These are phyloP conservation scores for Tephrocybe sp. DNA, from an alignment of 768 basidiomycete genomes.

Conservation along the genomic window DNA sequence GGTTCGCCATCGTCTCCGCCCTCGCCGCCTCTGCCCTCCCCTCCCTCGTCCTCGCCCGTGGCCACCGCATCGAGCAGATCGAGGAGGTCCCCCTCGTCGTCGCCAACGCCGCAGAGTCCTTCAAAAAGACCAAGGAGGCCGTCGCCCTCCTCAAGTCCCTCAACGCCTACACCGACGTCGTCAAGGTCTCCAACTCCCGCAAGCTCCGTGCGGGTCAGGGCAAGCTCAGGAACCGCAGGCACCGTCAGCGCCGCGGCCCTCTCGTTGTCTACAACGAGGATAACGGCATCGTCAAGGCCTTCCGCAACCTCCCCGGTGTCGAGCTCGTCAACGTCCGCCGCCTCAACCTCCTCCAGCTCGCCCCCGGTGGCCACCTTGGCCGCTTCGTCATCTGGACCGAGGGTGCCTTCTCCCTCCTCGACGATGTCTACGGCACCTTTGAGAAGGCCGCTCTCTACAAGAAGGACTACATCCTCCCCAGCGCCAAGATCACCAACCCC, in stretches of 20 bases:
- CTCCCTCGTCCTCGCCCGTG: slow-evolving; percentile 97
- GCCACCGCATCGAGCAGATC: slow-evolving; percentile 97
- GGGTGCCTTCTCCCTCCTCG: slow-evolving; percentile 87
- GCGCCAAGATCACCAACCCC: slow-evolving; percentile 95
- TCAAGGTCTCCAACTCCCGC: slow-evolving; percentile 96
- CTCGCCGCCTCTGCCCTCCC: slow-evolving; percentile 97
- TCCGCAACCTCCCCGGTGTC: slow-evolving; percentile 98
- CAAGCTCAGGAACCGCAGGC: slow-evolving; percentile 94
- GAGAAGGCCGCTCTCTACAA: slow-evolving; percentile 85
- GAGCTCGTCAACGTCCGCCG: slow-evolving; percentile 93
- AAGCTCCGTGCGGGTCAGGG: slow-evolving; percentile 97
- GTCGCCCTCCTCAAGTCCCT: slow-evolving; percentile 89
- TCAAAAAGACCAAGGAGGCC: slow-evolving; percentile 96
- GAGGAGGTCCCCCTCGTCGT: slow-evolving; percentile 96
- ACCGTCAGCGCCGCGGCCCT: slow-evolving; percentile 96
- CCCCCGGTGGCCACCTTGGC: slow-evolving; percentile 98
- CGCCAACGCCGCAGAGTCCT: slow-evolving; percentile 73
- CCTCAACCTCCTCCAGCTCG: slow-evolving; percentile 97
- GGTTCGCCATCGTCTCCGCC: slow-evolving; percentile 96
- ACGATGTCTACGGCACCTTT: slow-evolving; percentile 94
- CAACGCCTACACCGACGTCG: slow-evolving; percentile 87
- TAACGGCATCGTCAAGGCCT: slow-evolving; percentile 95
- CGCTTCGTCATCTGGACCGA: slow-evolving; percentile 99
- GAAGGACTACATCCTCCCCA: slow-evolving; percentile 90
- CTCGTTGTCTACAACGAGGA: slow-evolving; percentile 97